phyloP scores from a whole-genome alignment of 305 asterid species.

The Solanum hybrid region DNA sequence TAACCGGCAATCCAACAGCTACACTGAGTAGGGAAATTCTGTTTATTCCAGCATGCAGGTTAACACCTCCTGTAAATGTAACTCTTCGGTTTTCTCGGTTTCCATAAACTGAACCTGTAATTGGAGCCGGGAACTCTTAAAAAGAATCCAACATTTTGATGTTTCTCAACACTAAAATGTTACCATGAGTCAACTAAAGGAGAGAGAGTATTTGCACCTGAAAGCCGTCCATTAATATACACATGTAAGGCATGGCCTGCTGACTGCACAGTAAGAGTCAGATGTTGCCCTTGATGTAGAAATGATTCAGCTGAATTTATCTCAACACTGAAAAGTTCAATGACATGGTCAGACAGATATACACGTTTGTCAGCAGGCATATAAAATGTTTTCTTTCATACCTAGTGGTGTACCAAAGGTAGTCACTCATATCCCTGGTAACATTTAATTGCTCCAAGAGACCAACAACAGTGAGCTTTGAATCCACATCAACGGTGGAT shows the following conservation, averaged over 20 bases:
- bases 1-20: constrained; percentile 81
- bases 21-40: constrained; percentile 71
- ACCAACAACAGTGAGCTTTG: constrained; percentile 52
- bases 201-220: constrained; percentile 33
- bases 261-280: constrained; percentile 55
- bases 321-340: constrained; percentile 39
- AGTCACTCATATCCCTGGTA: constrained; percentile 85
- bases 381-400: constrained; percentile 8
- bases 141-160: background rate
- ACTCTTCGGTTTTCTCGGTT: constrained; percentile 36
- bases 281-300: constrained; percentile 46
- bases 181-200: background rate
- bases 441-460: constrained; percentile 85
- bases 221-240: constrained; percentile 51
- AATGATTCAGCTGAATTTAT: constrained; percentile 67
- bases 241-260: constrained; percentile 85
- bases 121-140: background rate
- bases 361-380: background rate
- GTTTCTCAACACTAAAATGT: background rate
- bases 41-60: constrained; percentile 69
- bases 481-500: constrained; percentile 40
- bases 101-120: constrained; percentile 81
- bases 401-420: constrained; percentile 95
- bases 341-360: background rate
- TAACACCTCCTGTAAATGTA: constrained; percentile 42